A percentile compares a stretch with the other conserved stretches of the same genome.
phyloP scores from a whole-genome alignment of 805 yeast genomes.

The Candida chauliodis region DNA sequence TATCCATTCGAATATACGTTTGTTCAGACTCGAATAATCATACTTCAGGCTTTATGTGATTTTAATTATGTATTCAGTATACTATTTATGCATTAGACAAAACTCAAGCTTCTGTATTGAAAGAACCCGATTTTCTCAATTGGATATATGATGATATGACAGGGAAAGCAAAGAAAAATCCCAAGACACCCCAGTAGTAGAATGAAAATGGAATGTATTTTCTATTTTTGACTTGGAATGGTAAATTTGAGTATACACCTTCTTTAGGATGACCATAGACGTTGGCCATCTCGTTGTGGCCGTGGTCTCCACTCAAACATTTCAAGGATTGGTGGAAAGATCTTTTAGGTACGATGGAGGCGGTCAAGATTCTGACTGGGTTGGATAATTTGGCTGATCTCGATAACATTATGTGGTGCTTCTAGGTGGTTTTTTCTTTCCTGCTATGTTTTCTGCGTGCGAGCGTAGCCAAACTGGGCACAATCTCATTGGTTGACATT shows the following conservation, averaged over 20 bases:
- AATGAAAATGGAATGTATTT: slow-evolving; percentile 76
- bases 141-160: slow-evolving; percentile 76
- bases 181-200: slow-evolving; percentile 75
- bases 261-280: slow-evolving; percentile 37
- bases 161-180: slow-evolving; percentile 54
- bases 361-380: slow-evolving; percentile 6
- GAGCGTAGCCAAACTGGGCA: too few species aligned
- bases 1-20: too few species aligned
- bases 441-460: neutral
- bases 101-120: slow-evolving; percentile 12
- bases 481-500: neutral
- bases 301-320: neutral
- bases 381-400: slow-evolving; percentile 13
- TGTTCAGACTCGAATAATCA: too few species aligned
- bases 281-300: slow-evolving; percentile 20
- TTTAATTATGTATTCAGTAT: too few species aligned
- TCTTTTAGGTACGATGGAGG: slow-evolving; percentile 2
- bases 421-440: too few species aligned
- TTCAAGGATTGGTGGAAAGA: slow-evolving; percentile 4
- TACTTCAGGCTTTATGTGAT: too few species aligned
- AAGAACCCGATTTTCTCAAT: slow-evolving; percentile 79
- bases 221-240: slow-evolving; percentile 92
- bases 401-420: slow-evolving; percentile 23
- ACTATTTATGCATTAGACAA: too few species aligned
- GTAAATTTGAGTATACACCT: slow-evolving; percentile 89